Evolutionary conservation across 2,329 filamentous ascomycete genomes (phyloP), one percentile per base, ranked within the genome.

Genomic region (Penicillium hordei): DNA sequence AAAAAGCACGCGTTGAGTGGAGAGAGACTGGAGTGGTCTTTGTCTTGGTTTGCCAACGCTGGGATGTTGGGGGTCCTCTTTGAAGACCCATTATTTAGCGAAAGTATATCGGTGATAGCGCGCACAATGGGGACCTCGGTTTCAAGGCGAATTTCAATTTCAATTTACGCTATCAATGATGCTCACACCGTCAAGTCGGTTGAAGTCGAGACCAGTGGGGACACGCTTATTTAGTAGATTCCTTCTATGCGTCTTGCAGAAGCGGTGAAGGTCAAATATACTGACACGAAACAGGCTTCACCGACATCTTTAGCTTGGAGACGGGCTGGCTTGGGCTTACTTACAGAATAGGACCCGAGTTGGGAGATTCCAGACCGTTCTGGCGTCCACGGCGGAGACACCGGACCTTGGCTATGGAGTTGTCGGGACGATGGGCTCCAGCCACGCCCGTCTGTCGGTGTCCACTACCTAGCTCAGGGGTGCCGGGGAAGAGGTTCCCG

Each of bases 401-500:
- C 51, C 52, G 48, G 39, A 21, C 48, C 48, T 57, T 52, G 42
- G 48, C 33, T 42, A 48, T 59, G 59, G 48, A 66, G 59, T 64
- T 61, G 59, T 68, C 64, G 64, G 65, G 61, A 64, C 57, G 57
- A 66, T 62, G 50, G 44, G 48, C 48, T 58, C 62, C 52, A 62
- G 60, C 46, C 55, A 57, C 60, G 60, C 58, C 61, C 52, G 58
- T 55, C 62, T 65, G 60, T 61, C 51, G 65, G 65, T 60, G 62
- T 46, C 59, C 61, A 65, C 66, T 72, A 70, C 64, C 66, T 72
- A 70, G 69, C 62, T 63, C 65, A 64, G 63, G 61, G 62, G 65
- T 62, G 58, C 60, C 61, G 70, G 69, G 70, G 70, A 72, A 72
- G 65, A 61, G 36, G 63, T 66, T 70, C 66, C 70, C 68, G 60